Base-by-base conservation (phyloP, 768 basidiomycete species). In the Mrakia frigida region DNA sequence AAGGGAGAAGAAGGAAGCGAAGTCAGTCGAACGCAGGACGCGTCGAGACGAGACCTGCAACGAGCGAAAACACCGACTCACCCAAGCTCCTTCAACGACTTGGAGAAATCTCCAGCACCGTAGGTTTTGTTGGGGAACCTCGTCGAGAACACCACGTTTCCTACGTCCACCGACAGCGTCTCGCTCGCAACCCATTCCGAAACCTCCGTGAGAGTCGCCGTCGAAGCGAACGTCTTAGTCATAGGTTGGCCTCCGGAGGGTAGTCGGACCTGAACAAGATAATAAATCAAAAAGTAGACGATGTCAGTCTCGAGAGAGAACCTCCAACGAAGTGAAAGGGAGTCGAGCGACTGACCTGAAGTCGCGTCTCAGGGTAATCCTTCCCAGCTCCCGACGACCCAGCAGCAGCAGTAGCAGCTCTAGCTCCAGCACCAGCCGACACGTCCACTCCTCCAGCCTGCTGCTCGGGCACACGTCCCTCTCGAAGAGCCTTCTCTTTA, bases 41-140 rank as follows among this genome's bases (percentile, higher is more conserved):
- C 25, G 65, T 35, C 35, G 3, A 25, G 39, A 7, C 25, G 56
- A 25, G 10, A 3, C 56, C 2, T 6, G 23, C 13, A 11, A 28
- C n/a, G 9, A 25, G 6, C 25, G 10, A 6, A 28, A 28, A 41
- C 11, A 59, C n/a, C 18, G 61, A 63, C 65, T 68, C 23, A 68
- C 65, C 93, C 94, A 39, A 96, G 87, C 74, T 93, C 92, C 76
- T 88, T 88, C 79, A 98, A 82, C 31, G 90, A 89, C 82, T 89
- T 90, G n/a, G 87, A 87, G 81, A 94, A 91, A 80, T 98, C 94
- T 9, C 86, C 84, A 5, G 83, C 85, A 33, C 88, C 82, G 82
- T 92, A 97, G 31, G 87, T 87, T 88, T 94, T 95, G 84, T 93
- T 94, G 18, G 94, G 94, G 85, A 95, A 96, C 52, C 91, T 89